A percentile compares a stretch with the other conserved stretches of the same genome.
phyloP scores from a whole-genome alignment of 371 early-diverging fungal genomes.

The Scutellospora calospora region DNA sequence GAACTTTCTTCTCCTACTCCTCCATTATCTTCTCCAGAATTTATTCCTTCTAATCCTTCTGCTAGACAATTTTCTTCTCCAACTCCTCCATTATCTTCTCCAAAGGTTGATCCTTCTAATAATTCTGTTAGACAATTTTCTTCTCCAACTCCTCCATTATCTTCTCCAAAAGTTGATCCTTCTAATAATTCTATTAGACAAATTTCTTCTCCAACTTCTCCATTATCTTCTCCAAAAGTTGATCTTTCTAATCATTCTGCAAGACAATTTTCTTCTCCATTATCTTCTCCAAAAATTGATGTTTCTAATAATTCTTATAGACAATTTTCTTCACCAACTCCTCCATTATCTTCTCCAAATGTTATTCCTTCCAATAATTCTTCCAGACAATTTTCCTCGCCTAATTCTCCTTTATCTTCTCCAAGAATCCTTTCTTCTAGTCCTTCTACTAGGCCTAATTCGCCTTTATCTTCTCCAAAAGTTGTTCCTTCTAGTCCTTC shows the following conservation, averaged over 20 bases:
- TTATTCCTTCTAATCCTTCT: background rate
- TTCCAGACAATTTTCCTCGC: background rate
- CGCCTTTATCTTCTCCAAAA: background rate
- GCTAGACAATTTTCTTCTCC: background rate
- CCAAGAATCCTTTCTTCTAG: too few species aligned
- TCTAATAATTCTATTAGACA: too few species aligned
- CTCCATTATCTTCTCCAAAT: background rate
- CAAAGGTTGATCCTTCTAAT: too few species aligned
- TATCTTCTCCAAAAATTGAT: background rate
- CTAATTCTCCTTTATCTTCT: background rate
- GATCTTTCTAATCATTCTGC: too few species aligned
- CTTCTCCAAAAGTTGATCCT: background rate
- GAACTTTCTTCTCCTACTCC: background rate
- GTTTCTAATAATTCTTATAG: background rate
- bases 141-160: background rate
- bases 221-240: background rate
- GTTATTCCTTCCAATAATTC: background rate
- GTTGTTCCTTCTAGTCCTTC: background rate
- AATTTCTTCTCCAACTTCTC: background rate
- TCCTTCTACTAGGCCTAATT: background rate
- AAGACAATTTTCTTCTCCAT: too few species aligned
- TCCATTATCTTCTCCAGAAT: background rate
- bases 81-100: background rate
- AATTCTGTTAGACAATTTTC: background rate
- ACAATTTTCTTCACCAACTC: background rate